Evolutionary conservation across 23 red algal species (phyloP).

Genomic region (Porphyridium purpureum): DNA sequence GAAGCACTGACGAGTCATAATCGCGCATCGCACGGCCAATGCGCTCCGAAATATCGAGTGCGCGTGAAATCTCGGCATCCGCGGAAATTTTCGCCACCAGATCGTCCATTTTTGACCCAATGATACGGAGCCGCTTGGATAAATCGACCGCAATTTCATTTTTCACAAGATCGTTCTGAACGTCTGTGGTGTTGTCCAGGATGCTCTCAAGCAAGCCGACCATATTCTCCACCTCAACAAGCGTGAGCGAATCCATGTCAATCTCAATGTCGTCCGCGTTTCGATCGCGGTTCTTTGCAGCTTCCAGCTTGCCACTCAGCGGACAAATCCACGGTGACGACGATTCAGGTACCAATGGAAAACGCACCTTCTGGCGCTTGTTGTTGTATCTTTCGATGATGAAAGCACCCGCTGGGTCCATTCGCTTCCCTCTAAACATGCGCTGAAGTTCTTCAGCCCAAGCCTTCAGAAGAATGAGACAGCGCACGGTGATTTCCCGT

Average conservation of each 20-base stretch:
- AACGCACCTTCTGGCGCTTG: slow-evolving; percentile 27
- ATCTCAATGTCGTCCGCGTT: too few species aligned
- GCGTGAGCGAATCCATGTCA: slow-evolving; percentile 2
- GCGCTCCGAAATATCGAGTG: too few species aligned
- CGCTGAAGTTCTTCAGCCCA: slow-evolving; percentile 69
- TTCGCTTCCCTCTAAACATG: slow-evolving; percentile 27
- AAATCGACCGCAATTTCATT: too few species aligned
- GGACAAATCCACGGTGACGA: not conserved
- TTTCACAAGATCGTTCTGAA: too few species aligned
- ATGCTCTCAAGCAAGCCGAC: slow-evolving; percentile 50
- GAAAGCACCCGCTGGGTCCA: slow-evolving; percentile 53
- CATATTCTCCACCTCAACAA: slow-evolving; percentile 47
- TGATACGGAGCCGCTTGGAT: too few species aligned
- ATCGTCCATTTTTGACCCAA: too few species aligned
- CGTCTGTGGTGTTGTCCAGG: slow-evolving; percentile 16
- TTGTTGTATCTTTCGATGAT: slow-evolving; percentile 57
- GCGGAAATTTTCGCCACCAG: too few species aligned
- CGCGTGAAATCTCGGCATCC: too few species aligned
- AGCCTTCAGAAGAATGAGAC: slow-evolving; percentile 63
- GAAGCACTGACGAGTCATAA: too few species aligned
- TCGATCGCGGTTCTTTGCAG: not conserved
- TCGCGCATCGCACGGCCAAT: too few species aligned
- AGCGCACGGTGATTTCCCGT: slow-evolving; percentile 3
- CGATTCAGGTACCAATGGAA: slow-evolving; percentile 16
- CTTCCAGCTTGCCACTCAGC: not conserved